phyloP scores from a whole-genome alignment of 2,329 filamentous ascomycete species.

The Epichloe gansuensis region DNA sequence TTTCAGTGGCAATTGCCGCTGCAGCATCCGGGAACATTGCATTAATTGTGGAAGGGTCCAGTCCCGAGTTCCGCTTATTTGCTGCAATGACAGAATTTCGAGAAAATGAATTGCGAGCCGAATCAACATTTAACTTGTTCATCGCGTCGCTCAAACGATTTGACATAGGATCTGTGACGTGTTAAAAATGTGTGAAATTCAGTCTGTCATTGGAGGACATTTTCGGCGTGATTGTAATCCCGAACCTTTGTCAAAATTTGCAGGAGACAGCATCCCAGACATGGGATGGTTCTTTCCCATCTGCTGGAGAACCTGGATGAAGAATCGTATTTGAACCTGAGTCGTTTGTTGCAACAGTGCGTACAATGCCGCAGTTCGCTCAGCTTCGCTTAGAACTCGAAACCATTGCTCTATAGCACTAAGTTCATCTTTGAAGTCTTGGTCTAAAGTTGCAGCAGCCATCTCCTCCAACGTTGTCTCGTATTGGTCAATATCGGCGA shows the following conservation, averaged over 20 bases:
- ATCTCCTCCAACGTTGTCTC: conserved; percentile 98
- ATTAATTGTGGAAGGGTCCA: conserved; percentile 87
- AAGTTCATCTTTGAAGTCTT: conserved; percentile 98
- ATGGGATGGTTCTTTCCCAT: conserved; percentile 98
- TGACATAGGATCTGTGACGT: conserved; percentile 73
- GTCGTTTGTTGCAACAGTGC: conserved; percentile 95
- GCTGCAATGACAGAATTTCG: conserved; percentile 62
- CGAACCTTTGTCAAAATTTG: conserved; percentile 91
- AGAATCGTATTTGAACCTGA: conserved; percentile 97
- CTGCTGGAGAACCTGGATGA: conserved; percentile 96
- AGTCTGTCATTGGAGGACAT: neutral
- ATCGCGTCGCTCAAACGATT: conserved; percentile 92
- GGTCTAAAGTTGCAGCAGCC: conserved; percentile 94
- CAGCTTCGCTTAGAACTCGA: conserved; percentile 88
- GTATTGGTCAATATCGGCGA: conserved; percentile 96
- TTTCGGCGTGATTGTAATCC: conserved; percentile 2
- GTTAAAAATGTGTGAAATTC: conserved; percentile 11
- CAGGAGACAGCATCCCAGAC: conserved; percentile 86
- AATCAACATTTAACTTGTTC: conserved; percentile 84
- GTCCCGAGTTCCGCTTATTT: conserved; percentile 84
- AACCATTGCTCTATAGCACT: conserved; percentile 99
- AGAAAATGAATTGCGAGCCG: conserved; percentile 72
- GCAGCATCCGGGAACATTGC: conserved; percentile 98
- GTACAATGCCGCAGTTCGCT: conserved; percentile 89
- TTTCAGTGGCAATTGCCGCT: conserved; percentile 95